Conservation (phyloP, 805 yeast species). For the Candida maris region DNA sequence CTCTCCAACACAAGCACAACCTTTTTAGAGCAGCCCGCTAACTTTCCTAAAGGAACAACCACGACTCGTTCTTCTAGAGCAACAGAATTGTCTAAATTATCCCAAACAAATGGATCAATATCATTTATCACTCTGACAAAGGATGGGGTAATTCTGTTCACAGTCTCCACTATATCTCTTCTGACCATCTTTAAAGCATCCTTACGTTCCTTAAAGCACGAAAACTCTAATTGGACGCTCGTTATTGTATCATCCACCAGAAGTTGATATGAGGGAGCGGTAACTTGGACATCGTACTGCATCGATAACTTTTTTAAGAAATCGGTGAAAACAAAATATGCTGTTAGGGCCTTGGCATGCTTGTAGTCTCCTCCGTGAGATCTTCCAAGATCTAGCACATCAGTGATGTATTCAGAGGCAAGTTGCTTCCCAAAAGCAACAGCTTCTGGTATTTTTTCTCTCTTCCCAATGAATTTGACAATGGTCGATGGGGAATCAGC, state of each 20-base stretch:
- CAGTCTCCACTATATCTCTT: constrained; percentile 65
- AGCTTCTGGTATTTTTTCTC: constrained; percentile 54
- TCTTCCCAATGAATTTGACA: constrained; percentile 64
- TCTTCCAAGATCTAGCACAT: constrained; percentile 74
- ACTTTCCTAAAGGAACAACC: constrained; percentile 55
- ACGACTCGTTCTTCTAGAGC: constrained; percentile 47
- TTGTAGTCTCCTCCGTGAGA: constrained; percentile 79
- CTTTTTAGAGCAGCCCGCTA: constrained; percentile 40
- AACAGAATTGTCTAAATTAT: constrained; percentile 41
- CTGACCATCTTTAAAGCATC: constrained; percentile 59
- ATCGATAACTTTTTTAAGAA: constrained; percentile 43
- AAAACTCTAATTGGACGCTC: constrained; percentile 59
- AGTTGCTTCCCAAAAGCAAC: constrained; percentile 55
- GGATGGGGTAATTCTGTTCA: constrained; percentile 69
- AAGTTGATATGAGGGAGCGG: constrained; percentile 42
- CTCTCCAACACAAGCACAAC: constrained; percentile 55
- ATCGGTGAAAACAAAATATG: constrained; percentile 56
- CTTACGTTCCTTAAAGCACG: constrained; percentile 43
- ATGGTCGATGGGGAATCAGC: constrained; percentile 37
- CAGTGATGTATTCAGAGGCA: constrained; percentile 58
- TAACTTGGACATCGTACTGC: constrained; percentile 40
- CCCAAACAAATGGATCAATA: constrained; percentile 59
- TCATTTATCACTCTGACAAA: constrained; percentile 57
- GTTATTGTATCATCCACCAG: constrained; percentile 39
- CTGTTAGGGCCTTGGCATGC: constrained; percentile 75